Conservation (phyloP, 2,329 filamentous ascomycete species). For the Diaporthe vexans region DNA sequence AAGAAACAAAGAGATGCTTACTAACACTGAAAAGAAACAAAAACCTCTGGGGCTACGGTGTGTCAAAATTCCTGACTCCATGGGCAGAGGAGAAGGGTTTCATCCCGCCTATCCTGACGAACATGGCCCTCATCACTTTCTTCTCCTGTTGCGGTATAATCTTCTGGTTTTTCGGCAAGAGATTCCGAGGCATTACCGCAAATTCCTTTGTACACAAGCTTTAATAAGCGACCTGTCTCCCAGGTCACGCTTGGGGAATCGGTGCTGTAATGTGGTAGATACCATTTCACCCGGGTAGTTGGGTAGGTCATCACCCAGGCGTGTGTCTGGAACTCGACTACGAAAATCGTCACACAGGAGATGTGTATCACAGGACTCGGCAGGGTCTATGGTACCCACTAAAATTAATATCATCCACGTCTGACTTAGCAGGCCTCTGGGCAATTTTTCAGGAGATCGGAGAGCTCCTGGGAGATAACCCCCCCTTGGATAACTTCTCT, state of each 20-base stretch:
- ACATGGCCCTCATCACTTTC: conserved; percentile 47
- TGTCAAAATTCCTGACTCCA: conserved; percentile 48
- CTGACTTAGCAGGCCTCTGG: not conserved
- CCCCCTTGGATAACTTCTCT: too few relatives aligned
- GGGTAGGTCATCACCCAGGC: not conserved
- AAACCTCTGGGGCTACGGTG: conserved; percentile 49
- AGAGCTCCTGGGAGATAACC: too few relatives aligned
- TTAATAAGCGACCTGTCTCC: not conserved
- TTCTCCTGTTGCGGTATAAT: conserved; percentile 44
- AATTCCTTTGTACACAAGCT: conserved; percentile 47
- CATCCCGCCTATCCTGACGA: conserved; percentile 46
- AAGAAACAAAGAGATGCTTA: not conserved
- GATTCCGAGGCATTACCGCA: conserved; percentile 53
- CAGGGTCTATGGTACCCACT: not conserved
- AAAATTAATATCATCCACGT: not conserved
- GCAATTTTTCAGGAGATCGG: too few relatives aligned
- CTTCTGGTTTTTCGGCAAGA: conserved; percentile 50
- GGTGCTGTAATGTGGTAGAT: not conserved
- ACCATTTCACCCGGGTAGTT: too few relatives aligned
- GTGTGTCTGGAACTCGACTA: not conserved
- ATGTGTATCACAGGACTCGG: too few relatives aligned
- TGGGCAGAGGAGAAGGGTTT: conserved; percentile 47
- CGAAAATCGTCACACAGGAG: not conserved
- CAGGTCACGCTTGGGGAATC: not conserved
- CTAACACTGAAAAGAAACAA: conserved; percentile 43